phyloP scores from a whole-genome alignment of 2,329 filamentous ascomycete genomes.

The Alternaria longipes region DNA sequence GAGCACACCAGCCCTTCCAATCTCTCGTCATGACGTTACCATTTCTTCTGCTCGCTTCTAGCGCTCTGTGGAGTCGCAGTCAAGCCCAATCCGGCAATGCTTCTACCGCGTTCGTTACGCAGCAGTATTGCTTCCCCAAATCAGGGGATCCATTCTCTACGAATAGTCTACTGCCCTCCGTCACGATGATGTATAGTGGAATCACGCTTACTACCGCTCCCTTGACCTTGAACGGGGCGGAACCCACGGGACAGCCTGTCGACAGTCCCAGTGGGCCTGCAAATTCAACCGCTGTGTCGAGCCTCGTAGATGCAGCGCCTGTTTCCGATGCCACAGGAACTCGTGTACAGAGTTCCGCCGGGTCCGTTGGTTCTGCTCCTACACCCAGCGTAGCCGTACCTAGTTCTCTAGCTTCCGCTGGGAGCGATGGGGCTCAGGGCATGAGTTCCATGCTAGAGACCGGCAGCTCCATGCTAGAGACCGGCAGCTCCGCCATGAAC shows the following conservation, averaged over 20 bases:
- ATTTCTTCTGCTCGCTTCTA: background rate
- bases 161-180: background rate
- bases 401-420: background rate
- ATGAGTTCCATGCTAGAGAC: background rate
- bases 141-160: slow-evolving; percentile 1
- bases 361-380: background rate
- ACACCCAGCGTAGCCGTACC: background rate
- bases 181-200: too few species aligned
- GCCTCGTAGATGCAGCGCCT: background rate
- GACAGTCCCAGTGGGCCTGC: slow-evolving; percentile 2
- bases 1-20: background rate
- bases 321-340: background rate
- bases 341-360: background rate
- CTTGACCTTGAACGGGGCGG: background rate
- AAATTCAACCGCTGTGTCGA: background rate
- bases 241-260: background rate
- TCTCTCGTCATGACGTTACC: background rate
- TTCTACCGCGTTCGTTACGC: background rate
- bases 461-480: too few species aligned
- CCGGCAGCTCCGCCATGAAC: background rate
- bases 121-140: slow-evolving; percentile 10
- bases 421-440: background rate
- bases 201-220: background rate
- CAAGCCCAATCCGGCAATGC: background rate
- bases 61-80: background rate